phyloP scores from a whole-genome alignment of 306 rosid genomes.

The Comarum palustre region DNA sequence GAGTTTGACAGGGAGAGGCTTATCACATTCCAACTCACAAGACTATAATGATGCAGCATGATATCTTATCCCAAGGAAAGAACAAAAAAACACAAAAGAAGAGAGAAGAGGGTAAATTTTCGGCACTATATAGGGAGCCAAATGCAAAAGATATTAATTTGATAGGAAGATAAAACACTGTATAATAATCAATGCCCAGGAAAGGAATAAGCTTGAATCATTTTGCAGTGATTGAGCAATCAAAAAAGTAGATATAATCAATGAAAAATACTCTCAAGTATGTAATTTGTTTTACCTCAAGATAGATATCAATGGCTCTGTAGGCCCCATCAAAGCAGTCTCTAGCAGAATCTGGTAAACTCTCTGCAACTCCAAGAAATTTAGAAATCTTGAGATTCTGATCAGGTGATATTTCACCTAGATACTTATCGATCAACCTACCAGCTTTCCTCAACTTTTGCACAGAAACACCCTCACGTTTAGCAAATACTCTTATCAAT shows the following conservation, averaged over 20 bases:
- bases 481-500: slow-evolving; percentile 50
- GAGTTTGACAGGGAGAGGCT: not conserved
- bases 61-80: not conserved
- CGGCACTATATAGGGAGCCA: not conserved
- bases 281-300: slow-evolving; percentile 43
- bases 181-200: not conserved
- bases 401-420: slow-evolving; percentile 72
- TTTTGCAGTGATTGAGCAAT: not conserved
- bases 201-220: slow-evolving; percentile 6
- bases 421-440: slow-evolving; percentile 55
- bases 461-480: slow-evolving; percentile 27
- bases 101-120: not conserved
- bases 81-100: not conserved
- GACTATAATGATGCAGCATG: not conserved
- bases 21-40: slow-evolving; percentile 10
- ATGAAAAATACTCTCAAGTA: not conserved
- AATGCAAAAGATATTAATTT: not conserved
- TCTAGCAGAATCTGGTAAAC: slow-evolving; percentile 68
- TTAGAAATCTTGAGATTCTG: slow-evolving; percentile 60
- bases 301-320: slow-evolving; percentile 76
- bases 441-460: slow-evolving; percentile 62
- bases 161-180: not conserved
- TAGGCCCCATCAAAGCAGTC: slow-evolving; percentile 62
- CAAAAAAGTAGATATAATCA: not conserved
- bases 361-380: slow-evolving; percentile 64